Evolutionary conservation across 2,329 filamentous ascomycete species (phyloP).

Genomic region (Tolypocladium sp.): DNA sequence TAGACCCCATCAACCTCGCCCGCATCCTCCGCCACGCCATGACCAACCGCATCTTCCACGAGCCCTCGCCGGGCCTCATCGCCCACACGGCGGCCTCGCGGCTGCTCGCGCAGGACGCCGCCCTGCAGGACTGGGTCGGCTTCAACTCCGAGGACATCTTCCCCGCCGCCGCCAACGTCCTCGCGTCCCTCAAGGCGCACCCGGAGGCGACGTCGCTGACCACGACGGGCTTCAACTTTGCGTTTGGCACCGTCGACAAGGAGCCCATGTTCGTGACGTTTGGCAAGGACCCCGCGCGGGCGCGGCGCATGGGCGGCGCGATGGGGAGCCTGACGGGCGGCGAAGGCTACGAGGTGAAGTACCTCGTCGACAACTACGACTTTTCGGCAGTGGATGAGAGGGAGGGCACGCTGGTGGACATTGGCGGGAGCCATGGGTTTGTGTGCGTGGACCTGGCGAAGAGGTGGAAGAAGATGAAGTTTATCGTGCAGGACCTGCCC

Average conservation of each 20-base stretch:
- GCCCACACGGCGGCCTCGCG: constrained; percentile 47
- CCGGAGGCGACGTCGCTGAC: constrained; percentile 39
- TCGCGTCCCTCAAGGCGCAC: constrained; percentile 32
- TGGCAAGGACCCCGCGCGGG: constrained; percentile 35
- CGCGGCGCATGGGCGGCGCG: constrained; percentile 42
- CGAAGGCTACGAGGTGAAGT: constrained; percentile 44
- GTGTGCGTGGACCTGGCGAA: constrained; percentile 45
- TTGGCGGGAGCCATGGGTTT: constrained; percentile 50
- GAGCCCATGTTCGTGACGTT: constrained; percentile 47
- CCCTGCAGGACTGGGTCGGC: constrained; percentile 43
- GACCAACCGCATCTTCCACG: constrained; percentile 46
- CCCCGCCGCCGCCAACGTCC: constrained; percentile 35
- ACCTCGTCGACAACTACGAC: constrained; percentile 46
- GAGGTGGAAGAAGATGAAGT: constrained; percentile 38
- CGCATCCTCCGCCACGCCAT: constrained; percentile 47
- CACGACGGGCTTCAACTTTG: constrained; percentile 41
- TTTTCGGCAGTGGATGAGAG: constrained; percentile 35
- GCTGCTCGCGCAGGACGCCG: constrained; percentile 36
- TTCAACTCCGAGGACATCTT: constrained; percentile 47
- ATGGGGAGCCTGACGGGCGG: constrained; percentile 46
- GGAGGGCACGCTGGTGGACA: constrained; percentile 44
- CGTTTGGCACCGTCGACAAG: constrained; percentile 37
- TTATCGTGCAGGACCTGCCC: constrained; percentile 47
- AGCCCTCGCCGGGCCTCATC: constrained; percentile 38
- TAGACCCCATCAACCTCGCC: constrained; percentile 40